Conservation (phyloP, 768 basidiomycete genomes). For the Cubamyces lactineus region DNA sequence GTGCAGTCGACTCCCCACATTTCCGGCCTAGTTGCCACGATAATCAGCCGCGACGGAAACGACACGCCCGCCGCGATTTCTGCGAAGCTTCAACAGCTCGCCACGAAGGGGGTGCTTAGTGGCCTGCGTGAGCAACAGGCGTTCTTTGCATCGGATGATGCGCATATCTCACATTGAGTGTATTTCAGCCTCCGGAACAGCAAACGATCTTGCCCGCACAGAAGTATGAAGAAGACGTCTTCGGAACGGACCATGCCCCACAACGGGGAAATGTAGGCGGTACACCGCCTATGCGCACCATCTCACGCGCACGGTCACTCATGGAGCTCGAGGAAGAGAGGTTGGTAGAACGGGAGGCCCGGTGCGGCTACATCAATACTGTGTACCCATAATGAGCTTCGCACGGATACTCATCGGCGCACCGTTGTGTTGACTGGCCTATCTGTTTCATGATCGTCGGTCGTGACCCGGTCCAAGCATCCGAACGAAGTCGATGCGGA, state of each 20-base stretch:
- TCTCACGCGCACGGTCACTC: too few relatives aligned
- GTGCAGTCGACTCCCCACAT: conserved; percentile 45
- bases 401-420: conserved; percentile 5
- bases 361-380: background rate
- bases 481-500: conserved; percentile 7
- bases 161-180: too few relatives aligned
- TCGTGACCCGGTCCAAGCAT: background rate
- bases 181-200: background rate
- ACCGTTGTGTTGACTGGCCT: background rate
- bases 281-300: too few relatives aligned
- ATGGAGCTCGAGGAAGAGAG: too few relatives aligned
- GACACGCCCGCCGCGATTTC: conserved; percentile 37
- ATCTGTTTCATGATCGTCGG: background rate
- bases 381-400: conserved; percentile 2
- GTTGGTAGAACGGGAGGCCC: conserved; percentile 7
- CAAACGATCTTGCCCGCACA: background rate
- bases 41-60: conserved; percentile 39
- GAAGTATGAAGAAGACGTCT: background rate
- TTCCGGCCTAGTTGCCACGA: conserved; percentile 44
- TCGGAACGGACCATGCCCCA: background rate
- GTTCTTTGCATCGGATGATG: too few relatives aligned
- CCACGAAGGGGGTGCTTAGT: conserved; percentile 35
- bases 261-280: background rate
- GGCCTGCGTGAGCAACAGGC: conserved; percentile 28
- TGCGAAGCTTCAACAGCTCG: conserved; percentile 32